These are phyloP conservation scores for Melampsora abietis-canadensis DNA, from an alignment of 1,284 basidiomycete species.

Conservation along the genomic window DNA sequence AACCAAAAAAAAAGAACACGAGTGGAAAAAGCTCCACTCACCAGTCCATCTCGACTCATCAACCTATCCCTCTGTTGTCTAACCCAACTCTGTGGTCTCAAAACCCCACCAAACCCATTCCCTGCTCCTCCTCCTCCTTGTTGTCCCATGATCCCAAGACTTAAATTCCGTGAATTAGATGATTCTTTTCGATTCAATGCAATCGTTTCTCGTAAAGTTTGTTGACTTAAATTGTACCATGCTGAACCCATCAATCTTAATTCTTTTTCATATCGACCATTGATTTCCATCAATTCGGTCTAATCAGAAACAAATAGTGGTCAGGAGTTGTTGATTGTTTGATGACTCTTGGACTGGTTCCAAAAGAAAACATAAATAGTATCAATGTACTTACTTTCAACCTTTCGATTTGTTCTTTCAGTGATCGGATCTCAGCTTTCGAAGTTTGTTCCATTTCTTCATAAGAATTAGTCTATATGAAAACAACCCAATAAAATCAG, in stretches of 20 bases:
- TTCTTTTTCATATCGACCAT: slow-evolving; percentile 23
- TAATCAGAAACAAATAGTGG: neutral
- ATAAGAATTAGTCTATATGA: slow-evolving; percentile 16
- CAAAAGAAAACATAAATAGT: no score
- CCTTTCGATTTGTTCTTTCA: slow-evolving; percentile 31
- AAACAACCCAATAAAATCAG: neutral
- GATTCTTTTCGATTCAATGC: slow-evolving; percentile 32
- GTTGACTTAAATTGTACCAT: slow-evolving; percentile 40
- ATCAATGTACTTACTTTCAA: slow-evolving; percentile 11
- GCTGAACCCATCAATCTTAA: slow-evolving; percentile 35
- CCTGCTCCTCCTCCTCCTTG: neutral
- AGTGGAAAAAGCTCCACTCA: neutral
- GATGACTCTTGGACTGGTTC: no score
- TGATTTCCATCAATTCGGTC: slow-evolving; percentile 26
- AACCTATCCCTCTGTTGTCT: slow-evolving; percentile 39
- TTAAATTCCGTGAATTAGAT: slow-evolving; percentile 5
- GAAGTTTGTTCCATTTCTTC: slow-evolving; percentile 34
- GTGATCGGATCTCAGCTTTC: slow-evolving; percentile 25
- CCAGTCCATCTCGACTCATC: slow-evolving; percentile 26
- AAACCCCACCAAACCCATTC: slow-evolving; percentile 18
- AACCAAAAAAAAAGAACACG: neutral
- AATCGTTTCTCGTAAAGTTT: slow-evolving; percentile 34
- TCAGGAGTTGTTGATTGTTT: no score
- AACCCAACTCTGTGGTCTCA: slow-evolving; percentile 41
- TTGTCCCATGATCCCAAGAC: slow-evolving; percentile 6